phyloP scores from a whole-genome alignment of 2,329 filamentous ascomycete species.

The Diaporthe velutina region DNA sequence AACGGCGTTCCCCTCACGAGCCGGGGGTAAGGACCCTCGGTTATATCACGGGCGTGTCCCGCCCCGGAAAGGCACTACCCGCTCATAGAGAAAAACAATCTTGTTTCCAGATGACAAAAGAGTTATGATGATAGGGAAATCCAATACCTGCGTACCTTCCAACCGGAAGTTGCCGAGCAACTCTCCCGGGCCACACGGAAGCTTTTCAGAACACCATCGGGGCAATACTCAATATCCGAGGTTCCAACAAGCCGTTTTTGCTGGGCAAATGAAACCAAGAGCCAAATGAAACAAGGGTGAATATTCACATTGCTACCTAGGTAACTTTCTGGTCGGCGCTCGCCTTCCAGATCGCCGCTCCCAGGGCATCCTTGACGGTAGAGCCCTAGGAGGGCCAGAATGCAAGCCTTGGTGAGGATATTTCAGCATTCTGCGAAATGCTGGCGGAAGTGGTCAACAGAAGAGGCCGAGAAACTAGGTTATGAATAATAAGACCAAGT shows the following conservation, averaged over 20 bases:
- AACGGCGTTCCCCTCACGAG: constrained; percentile 2
- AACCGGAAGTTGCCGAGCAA: neutral
- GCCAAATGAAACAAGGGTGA: neutral
- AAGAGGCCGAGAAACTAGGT: neutral
- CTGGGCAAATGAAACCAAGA: neutral
- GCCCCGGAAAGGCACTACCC: neutral
- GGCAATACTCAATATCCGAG: neutral
- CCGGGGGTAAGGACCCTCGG: constrained; percentile 19
- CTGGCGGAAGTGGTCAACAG: neutral
- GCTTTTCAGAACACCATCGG: neutral
- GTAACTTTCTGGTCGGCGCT: neutral
- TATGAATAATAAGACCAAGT: neutral
- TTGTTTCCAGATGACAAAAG: neutral
- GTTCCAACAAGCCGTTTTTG: neutral
- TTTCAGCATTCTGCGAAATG: neutral
- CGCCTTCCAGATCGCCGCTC: neutral
- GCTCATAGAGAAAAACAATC: neutral
- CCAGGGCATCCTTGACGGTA: neutral
- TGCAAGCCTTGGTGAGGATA: neutral
- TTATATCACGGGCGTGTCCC: neutral
- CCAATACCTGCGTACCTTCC: neutral
- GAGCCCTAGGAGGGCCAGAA: neutral
- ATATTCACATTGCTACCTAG: neutral
- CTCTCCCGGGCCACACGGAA: neutral
- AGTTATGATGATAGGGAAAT: neutral